Base-by-base conservation (phyloP, 352 stramenopile species). In the Halophytophthora batemanensis region DNA sequence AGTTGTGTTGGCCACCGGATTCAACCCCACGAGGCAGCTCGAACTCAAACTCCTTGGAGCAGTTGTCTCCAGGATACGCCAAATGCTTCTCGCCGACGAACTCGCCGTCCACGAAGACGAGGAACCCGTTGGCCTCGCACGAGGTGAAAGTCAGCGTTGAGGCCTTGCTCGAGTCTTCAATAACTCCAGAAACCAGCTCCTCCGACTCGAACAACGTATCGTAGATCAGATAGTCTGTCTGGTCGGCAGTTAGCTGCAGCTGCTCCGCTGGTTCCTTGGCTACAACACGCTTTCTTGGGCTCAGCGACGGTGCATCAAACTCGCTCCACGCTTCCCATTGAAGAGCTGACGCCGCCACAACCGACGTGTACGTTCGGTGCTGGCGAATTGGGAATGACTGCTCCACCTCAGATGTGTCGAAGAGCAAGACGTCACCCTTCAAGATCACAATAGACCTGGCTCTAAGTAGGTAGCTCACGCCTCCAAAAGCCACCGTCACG, bases 161-260 rank as follows among this genome's bases (percentile, higher is more conserved):
- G 1, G 47, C 40, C 6, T 52, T 28, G 1, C 18, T 36, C 15
- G 33, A 23, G 22, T 38, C 35, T 15, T 33, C 29, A 44, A 53
- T 12, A 10, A 37, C 34, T 2, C 34, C 39, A 19, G 15, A 18
- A 21, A 6, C 31, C 15, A 13, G 19, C 15, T 44, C 6, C 18
- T 54, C 54, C 25, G 65, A 14, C 0, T 46, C 46, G 41, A 88
- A 74, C 5, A 21, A 71, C 6, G 69, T 87, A 60, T 83, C 67
- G 51, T 89, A 89, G 13, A 64, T 79, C 48, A 89, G 45, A 53
- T 86, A 86, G 45, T 89, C 78, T 2, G 78, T 73, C 55, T 59
- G 53, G 23, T 89, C 78, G 7, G 38, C 50, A 5, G 78, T 89
- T 43, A 89, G 54, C 12, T 43, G 60, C 22, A 89, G 59, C 34